A percentile compares a stretch with the other conserved stretches of the same genome.
These are phyloP conservation scores for Penicillium sp. DNA, from an alignment of 2,329 filamentous ascomycete genomes.

Conservation along the genomic window DNA sequence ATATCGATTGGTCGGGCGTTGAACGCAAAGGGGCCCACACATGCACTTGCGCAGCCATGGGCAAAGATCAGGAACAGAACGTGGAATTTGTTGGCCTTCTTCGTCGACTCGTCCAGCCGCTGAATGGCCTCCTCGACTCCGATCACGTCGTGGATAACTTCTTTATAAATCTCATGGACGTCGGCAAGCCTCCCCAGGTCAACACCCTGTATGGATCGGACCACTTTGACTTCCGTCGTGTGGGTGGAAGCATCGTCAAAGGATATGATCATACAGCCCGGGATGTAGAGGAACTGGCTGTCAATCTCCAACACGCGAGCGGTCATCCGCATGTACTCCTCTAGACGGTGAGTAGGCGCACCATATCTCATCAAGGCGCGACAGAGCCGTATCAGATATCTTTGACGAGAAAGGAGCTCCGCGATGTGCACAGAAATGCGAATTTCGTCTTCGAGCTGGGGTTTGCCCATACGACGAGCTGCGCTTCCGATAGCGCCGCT, in stretches of 20 bases:
- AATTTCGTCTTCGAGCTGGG: conserved; percentile 48
- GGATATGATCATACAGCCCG: conserved; percentile 90
- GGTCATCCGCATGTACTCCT: conserved; percentile 87
- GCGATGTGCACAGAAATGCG: conserved; percentile 61
- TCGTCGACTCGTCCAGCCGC: conserved; percentile 54
- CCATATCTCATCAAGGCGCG: conserved; percentile 85
- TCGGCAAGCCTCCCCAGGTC: conserved; percentile 45
- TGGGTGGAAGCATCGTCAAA: conserved; percentile 60
- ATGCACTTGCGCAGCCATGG: conserved; percentile 72
- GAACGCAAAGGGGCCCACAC: conserved; percentile 78
- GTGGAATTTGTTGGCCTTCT: conserved; percentile 55
- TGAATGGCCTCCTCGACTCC: conserved; percentile 46
- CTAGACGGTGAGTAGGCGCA: conserved; percentile 83
- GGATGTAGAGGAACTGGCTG: conserved; percentile 84
- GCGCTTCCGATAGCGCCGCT: conserved; percentile 31
- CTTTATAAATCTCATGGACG: conserved; percentile 49
- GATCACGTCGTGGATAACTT: conserved; percentile 48
- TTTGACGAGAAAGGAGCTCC: conserved; percentile 72
- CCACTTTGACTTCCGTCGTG: conserved; percentile 48
- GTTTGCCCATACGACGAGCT: conserved; percentile 16
- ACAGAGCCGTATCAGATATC: conserved; percentile 80
- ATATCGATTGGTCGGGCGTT: conserved; percentile 72
- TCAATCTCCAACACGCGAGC: conserved; percentile 85
- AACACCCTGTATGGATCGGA: conserved; percentile 43
- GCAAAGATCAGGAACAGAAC: conserved; percentile 58